These are phyloP conservation scores for Neurospora sp. DNA, from an alignment of 495 filamentous ascomycete species.

Conservation along the genomic window DNA sequence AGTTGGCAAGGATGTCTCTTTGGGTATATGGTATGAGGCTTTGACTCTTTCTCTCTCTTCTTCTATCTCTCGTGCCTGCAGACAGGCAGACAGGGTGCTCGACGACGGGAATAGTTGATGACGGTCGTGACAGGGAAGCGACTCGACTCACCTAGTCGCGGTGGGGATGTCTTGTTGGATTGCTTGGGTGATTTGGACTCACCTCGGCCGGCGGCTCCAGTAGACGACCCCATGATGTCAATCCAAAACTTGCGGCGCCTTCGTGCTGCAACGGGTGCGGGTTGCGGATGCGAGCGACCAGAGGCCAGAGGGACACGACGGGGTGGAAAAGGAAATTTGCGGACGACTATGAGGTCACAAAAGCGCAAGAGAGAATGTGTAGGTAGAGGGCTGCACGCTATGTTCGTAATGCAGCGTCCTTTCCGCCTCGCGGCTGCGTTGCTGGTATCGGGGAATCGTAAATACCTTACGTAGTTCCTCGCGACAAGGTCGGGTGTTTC, in stretches of 20 bases:
- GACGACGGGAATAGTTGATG: background rate
- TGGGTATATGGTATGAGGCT: background rate
- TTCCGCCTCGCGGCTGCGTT: constrained; percentile 6
- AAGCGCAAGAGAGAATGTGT: constrained; percentile 16
- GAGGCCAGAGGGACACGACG: background rate
- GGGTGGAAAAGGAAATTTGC: constrained; percentile 6
- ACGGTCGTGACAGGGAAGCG: constrained; percentile 4
- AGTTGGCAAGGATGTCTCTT: constrained; percentile 16
- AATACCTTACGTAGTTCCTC: constrained; percentile 18
- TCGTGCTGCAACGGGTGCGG: constrained; percentile 11
- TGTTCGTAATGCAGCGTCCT: constrained; percentile 14
- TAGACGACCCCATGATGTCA: constrained; percentile 32
- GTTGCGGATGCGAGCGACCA: background rate
- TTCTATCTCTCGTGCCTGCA: background rate
- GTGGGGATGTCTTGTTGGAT: constrained; percentile 20
- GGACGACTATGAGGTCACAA: constrained; percentile 25
- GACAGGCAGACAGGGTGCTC: background rate
- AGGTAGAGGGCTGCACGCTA: constrained; percentile 12
- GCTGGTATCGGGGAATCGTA: constrained; percentile 7
- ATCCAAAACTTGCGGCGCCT: constrained; percentile 24
- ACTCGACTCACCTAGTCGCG: constrained; percentile 23
- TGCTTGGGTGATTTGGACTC: constrained; percentile 30
- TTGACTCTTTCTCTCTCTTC: background rate
- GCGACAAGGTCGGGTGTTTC: constrained; percentile 4
- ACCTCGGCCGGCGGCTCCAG: constrained; percentile 23